phyloP scores from a whole-genome alignment of 78 protist genomes.

The Protostelium mycophagum region DNA sequence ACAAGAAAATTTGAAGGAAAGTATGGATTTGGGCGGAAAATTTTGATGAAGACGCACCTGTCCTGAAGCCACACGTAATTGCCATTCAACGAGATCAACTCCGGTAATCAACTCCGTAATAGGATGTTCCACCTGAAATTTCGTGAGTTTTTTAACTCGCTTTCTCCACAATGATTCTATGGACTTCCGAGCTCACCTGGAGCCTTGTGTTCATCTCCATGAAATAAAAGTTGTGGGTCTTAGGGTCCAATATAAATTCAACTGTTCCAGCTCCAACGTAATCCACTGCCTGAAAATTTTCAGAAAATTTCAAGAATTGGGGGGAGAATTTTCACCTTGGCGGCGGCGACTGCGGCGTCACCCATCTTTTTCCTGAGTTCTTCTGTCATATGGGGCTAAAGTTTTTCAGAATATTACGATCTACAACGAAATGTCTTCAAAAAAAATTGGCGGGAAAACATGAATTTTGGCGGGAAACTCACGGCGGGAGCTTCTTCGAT shows the following conservation, averaged over 20 bases:
- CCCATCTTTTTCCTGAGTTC: slow-evolving; percentile 79
- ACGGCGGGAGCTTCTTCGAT: slow-evolving; percentile 96
- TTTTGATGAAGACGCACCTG: not conserved
- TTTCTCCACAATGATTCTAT: not conserved
- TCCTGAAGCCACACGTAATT: slow-evolving; percentile 47
- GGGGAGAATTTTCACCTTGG: too few species aligned
- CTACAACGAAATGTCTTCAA: not conserved
- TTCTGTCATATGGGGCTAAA: slow-evolving; percentile 27
- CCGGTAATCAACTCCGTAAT: slow-evolving; percentile 85
- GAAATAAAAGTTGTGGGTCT: slow-evolving; percentile 68
- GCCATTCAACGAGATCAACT: slow-evolving; percentile 87
- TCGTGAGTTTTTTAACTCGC: not conserved
- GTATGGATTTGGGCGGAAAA: too few species aligned
- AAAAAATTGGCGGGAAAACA: not conserved
- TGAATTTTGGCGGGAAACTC: slow-evolving; percentile 4
- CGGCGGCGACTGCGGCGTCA: slow-evolving; percentile 87
- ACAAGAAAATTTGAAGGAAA: not conserved
- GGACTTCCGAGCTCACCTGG: slow-evolving; percentile 23
- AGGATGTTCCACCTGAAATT: slow-evolving; percentile 83
- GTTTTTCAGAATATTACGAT: too few species aligned
- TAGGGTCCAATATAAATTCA: slow-evolving; percentile 79
- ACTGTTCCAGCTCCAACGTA: slow-evolving; percentile 97
- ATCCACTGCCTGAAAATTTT: too few species aligned
- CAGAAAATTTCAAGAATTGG: too few species aligned
- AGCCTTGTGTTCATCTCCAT: slow-evolving; percentile 93